These are phyloP conservation scores for Soucietia sequanensis DNA, from an alignment of 805 yeast species.

Conservation along the genomic window DNA sequence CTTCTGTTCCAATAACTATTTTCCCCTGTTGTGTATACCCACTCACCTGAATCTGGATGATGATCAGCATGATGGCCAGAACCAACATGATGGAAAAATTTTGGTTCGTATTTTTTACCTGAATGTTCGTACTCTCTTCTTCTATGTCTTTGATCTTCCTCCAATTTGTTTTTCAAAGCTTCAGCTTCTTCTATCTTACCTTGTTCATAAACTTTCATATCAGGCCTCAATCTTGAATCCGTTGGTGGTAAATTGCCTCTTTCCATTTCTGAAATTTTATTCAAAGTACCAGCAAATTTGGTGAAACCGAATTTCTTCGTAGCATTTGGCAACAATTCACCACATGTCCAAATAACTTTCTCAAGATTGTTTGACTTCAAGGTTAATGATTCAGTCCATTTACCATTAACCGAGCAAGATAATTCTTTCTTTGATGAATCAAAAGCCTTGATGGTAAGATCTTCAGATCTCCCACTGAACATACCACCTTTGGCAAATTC, in stretches of 20 bases:
- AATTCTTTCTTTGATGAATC: constrained; percentile 34
- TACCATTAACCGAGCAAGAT: constrained; percentile 57
- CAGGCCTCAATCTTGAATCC: constrained; percentile 90
- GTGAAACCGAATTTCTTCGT: constrained; percentile 82
- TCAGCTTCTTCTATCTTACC: constrained; percentile 77
- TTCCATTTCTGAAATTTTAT: constrained; percentile 76
- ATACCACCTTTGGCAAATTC: constrained; percentile 80
- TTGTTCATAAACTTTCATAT: constrained; percentile 66
- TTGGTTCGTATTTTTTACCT: constrained; percentile 50
- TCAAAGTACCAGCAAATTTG: constrained; percentile 74
- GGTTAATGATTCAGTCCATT: constrained; percentile 75
- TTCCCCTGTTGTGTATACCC: constrained; percentile 57
- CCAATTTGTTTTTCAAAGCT: constrained; percentile 60
- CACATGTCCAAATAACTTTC: constrained; percentile 66
- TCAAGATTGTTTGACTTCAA: constrained; percentile 42
- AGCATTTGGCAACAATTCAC: constrained; percentile 57
- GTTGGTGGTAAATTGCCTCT: constrained; percentile 67
- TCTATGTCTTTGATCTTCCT: constrained; percentile 76
- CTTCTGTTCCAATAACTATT: constrained; percentile 81
- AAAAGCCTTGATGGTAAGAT: constrained; percentile 44
- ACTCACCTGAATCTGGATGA: constrained; percentile 43
- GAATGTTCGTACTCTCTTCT: constrained; percentile 56
- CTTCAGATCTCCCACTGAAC: constrained; percentile 82
- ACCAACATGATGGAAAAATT: constrained; percentile 56
- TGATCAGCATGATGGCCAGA: constrained; percentile 22